A percentile compares a stretch with the other conserved stretches of the same genome.
Evolutionary conservation across 139 green algal species (phyloP).

Genomic region (Astrephomene gubernaculifera): DNA sequence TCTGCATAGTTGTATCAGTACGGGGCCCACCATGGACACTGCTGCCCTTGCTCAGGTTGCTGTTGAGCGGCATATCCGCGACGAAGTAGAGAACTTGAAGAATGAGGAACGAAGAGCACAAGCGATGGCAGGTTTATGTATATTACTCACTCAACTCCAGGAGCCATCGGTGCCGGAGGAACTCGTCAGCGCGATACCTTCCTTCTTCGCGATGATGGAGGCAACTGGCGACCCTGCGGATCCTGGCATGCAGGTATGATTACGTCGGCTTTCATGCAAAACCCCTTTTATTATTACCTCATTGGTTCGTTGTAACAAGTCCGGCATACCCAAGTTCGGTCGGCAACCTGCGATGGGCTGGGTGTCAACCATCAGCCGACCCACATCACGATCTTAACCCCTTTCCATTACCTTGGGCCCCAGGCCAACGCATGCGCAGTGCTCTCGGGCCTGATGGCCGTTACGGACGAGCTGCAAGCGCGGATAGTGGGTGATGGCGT

Average conservation of each 20-base stretch:
- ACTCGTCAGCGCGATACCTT: not conserved
- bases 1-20: too few species aligned
- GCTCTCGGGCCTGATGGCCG: not conserved
- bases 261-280: too few species aligned
- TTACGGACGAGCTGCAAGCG: slow-evolving; percentile 10
- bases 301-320: too few species aligned
- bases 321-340: too few species aligned
- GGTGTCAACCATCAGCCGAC: too few species aligned
- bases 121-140: slow-evolving; percentile 12
- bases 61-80: not conserved
- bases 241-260: not conserved
- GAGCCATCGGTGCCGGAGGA: slow-evolving; percentile 16
- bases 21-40: slow-evolving; percentile 22
- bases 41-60: not conserved
- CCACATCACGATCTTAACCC: too few species aligned
- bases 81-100: not conserved
- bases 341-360: too few species aligned
- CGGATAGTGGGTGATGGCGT: not conserved
- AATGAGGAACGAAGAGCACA: not conserved
- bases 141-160: slow-evolving; percentile 28
- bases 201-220: not conserved
- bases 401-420: too few species aligned
- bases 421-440: slow-evolving; percentile 36
- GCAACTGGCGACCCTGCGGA: not conserved
- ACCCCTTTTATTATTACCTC: too few species aligned